Conservation (phyloP, 495 filamentous ascomycete species). For the Amphirosellinia nigrospora region DNA sequence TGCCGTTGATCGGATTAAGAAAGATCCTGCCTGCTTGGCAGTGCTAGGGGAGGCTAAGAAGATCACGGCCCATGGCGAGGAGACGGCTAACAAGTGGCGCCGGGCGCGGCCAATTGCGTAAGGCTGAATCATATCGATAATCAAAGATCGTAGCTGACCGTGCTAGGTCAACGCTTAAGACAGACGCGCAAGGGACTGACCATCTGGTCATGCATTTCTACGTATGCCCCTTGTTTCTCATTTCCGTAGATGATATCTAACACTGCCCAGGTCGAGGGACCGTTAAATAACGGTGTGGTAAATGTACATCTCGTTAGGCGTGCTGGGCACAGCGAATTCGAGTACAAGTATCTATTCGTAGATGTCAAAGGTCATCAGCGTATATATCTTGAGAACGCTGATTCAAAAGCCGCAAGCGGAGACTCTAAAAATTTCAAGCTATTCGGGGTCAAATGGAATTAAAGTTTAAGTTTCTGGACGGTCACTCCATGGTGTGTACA, state of each 20-base stretch:
- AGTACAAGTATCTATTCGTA: constrained; percentile 80
- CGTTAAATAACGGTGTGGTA: constrained; percentile 74
- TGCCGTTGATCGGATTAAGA: constrained; percentile 78
- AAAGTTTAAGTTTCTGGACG: constrained; percentile 25
- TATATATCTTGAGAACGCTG: constrained; percentile 67
- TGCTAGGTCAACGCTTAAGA: constrained; percentile 65
- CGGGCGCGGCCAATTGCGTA: constrained; percentile 85
- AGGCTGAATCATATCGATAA: constrained; percentile 32
- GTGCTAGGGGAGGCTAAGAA: constrained; percentile 78
- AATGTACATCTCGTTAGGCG: constrained; percentile 76
- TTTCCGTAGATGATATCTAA: constrained; percentile 26
- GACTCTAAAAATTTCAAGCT: constrained; percentile 55
- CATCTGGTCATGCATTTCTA: constrained; percentile 90
- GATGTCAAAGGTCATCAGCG: constrained; percentile 70
- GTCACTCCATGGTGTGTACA: background rate
- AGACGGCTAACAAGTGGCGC: constrained; percentile 81
- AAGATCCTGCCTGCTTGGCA: constrained; percentile 69
- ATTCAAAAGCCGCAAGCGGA: constrained; percentile 45
- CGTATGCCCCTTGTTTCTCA: constrained; percentile 51
- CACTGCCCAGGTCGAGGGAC: constrained; percentile 76
- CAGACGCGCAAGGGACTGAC: constrained; percentile 76
- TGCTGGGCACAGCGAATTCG: constrained; percentile 65
- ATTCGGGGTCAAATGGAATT: constrained; percentile 72
- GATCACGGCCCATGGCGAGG: constrained; percentile 85
- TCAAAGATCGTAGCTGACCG: constrained; percentile 27